Base-by-base conservation (phyloP, 1,284 basidiomycete species). In the Mycena sp. region DNA sequence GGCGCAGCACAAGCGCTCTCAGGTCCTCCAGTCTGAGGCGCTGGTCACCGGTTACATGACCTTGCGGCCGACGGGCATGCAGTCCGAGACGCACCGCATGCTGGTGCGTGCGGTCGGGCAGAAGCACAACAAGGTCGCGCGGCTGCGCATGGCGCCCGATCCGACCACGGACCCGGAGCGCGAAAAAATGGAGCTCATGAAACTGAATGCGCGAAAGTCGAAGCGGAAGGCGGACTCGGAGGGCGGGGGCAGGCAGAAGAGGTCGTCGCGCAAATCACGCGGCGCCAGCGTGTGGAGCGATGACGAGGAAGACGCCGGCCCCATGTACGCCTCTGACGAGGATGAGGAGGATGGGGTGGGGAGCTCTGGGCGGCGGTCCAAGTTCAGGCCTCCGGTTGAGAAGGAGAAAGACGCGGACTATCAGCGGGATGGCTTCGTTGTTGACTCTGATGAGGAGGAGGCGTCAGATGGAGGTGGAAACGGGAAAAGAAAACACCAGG, bases 31-130 rank as follows among this genome's bases (percentile, higher is more conserved):
- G 76, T 85, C 93, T 23, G 94, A 96, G 75, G 89, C 90, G 1
- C 82, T 92, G 64, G 83, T 97, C 64, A 91, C 92, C 1, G 95
- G 94, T 30, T 88, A 90, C 70, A 90, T 97, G 84, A 85, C 89
- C 19, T 83, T 97, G 67, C 89, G 91, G 11, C 95, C 95, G 0
- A 93, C 93, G 10, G 91, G 92, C 64, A 93, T 96, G 87, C 91
- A 94, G 72, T 94, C 92, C 11, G 91, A 94, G 73, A 94, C 94
- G 28, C 95, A 97, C 76, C 87, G 91, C 58, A 90, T 92, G 84
- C 85, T 96, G 46, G 95, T 95, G 6, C 90, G 91, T 57, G 91
- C 92, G 19, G 92, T 96, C 7, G 91, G 91, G 28, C 91, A 93
- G 72, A 90, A 92, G 72, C 92, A 95, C 76, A 89, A 82, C 76